Evolutionary conservation across 179 eudicot species (phyloP).

Genomic region (Nepenthes alata): DNA sequence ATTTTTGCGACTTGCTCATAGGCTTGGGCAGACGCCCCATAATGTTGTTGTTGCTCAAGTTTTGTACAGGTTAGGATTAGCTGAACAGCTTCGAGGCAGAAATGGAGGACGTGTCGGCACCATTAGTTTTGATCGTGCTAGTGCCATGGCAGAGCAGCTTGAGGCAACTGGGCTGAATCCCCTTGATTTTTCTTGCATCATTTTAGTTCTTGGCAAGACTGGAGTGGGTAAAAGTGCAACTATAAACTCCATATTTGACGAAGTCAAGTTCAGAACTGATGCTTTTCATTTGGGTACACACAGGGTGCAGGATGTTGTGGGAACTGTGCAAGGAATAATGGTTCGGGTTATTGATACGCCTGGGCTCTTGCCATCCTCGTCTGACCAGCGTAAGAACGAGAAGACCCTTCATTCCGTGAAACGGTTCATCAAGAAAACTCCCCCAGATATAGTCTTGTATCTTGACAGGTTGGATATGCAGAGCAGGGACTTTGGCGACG

Average conservation of each 20-base stretch:
- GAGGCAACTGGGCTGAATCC: conserved; percentile 78
- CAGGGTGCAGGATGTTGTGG: conserved; percentile 80
- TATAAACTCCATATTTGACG: conserved; percentile 83
- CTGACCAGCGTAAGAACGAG: conserved; percentile 77
- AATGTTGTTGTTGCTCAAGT: conserved; percentile 97
- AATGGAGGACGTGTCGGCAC: conserved; percentile 70
- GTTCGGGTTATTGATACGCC: conserved; percentile 87
- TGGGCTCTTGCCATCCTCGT: conserved; percentile 72
- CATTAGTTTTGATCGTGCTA: conserved; percentile 89
- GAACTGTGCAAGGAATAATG: conserved; percentile 86
- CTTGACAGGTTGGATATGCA: conserved; percentile 96
- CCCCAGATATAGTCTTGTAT: conserved; percentile 90
- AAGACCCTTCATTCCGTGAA: conserved; percentile 75
- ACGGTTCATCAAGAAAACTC: conserved; percentile 69
- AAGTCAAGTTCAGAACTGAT: conserved; percentile 62
- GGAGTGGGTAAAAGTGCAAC: conserved; percentile 98
- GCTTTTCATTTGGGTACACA: conserved; percentile 70
- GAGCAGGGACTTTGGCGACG: conserved; percentile 79
- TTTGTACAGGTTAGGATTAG: conserved; percentile 77
- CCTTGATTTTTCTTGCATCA: conserved; percentile 77
- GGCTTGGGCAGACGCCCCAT: conserved; percentile 95
- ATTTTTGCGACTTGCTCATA: conserved; percentile 81
- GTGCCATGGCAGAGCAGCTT: conserved; percentile 87
- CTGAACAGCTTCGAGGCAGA: conserved; percentile 84
- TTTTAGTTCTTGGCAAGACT: conserved; percentile 87